Evolutionary conservation across 2,329 filamentous ascomycete species (phyloP), one percentile per base, ranked within the genome.

Genomic region (Stagonosporopsis rhizophila): DNA sequence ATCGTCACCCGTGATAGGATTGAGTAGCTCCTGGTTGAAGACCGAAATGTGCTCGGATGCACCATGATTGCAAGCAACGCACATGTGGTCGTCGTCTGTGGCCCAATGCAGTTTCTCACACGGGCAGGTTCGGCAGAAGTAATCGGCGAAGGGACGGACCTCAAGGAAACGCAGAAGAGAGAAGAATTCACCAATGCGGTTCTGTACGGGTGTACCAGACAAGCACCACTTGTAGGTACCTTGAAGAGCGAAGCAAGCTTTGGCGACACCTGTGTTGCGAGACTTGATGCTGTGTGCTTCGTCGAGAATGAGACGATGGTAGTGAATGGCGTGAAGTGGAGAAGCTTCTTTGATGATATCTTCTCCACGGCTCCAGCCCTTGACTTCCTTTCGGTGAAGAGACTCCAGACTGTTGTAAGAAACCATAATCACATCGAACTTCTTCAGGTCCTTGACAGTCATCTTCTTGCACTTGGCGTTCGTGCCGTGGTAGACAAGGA

Each of bases 161-260:
- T 96, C 90, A 27, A 99, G 84, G 76, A 99, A 99, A 2, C 95
- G 89, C 52, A 99, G 82, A 20, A 98, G 81, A 0, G 94, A 98
- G 78, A 98, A 97, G 75, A 97, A 96, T 74, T 98, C 94, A 69
- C 95, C 94, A 63, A 98, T 98, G 49, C 94, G 89, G 71, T 98
- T 99, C 75, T 99, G 95, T 1, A 99, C 86, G 0, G 95, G 95
- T 1, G 95, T 99, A 8, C 95, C 95, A 15, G 91, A 95, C 56
- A 99, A 82, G 73, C 95, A 99, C 92, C 95, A 98, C 67, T 96
- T 96, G 78, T 95, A 96, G 17, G 85, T 87, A 17, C 90, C 90
- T 58, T 92, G 88, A 38, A 99, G 81, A 1, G 93, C 92, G 73
- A 98, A 98, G 74, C 94, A 98, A 37, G 95, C 94, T 76, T 91